A percentile compares a stretch with the other conserved stretches of the same genome.
phyloP scores from a whole-genome alignment of 2,329 filamentous ascomycete genomes.

The Blastomyces parvus region DNA sequence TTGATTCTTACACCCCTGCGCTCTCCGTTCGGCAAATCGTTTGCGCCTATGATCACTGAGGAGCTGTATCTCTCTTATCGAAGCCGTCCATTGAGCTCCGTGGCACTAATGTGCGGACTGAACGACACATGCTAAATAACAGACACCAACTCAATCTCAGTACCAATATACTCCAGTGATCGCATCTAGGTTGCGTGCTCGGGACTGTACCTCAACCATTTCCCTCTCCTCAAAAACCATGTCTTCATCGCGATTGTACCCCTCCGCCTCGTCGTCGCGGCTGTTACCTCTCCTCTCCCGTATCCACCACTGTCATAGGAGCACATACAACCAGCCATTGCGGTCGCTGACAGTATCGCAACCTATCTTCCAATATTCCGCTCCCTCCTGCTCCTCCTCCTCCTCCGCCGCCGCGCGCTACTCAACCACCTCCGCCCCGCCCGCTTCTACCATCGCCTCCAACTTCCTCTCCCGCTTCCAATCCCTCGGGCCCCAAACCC shows the following conservation, averaged over 20 bases:
- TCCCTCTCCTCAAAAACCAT: not conserved
- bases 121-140: too few species aligned
- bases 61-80: too few species aligned
- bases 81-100: too few species aligned
- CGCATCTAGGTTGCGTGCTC: not conserved
- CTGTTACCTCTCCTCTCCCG: not conserved
- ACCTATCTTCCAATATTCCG: not conserved
- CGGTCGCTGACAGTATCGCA: not conserved
- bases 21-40: too few species aligned
- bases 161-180: not conserved
- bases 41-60: too few species aligned
- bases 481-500: constrained; percentile 34
- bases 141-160: not conserved
- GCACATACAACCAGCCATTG: not conserved
- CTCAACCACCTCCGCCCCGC: constrained; percentile 5
- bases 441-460: constrained; percentile 28
- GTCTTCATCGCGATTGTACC: not conserved
- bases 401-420: not conserved
- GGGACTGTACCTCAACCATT: not conserved
- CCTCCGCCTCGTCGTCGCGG: not conserved
- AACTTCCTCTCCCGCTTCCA: constrained; percentile 37
- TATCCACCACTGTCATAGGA: not conserved
- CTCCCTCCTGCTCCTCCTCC: not conserved
- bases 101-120: too few species aligned
- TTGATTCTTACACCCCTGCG: not conserved